These are phyloP conservation scores for Metarhizium rileyi DNA, from an alignment of 2,329 filamentous ascomycete species.

Conservation along the genomic window DNA sequence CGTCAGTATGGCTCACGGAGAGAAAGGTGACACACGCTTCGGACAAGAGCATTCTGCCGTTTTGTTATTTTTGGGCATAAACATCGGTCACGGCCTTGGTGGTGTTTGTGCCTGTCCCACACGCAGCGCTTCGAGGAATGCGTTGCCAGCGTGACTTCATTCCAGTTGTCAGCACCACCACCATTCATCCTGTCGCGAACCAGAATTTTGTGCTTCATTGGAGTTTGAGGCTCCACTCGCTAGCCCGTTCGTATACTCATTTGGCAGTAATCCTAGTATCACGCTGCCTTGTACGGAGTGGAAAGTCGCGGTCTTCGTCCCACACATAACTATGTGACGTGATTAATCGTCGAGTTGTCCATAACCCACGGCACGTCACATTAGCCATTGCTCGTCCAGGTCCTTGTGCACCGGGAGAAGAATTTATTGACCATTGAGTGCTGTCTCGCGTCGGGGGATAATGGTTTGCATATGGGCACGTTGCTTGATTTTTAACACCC, in stretches of 20 bases:
- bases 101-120: conserved; percentile 2
- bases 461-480: conserved; percentile 2
- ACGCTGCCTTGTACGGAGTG: conserved; percentile 16
- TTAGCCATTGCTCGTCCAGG: too few relatives aligned
- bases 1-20: not conserved
- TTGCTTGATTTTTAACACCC: conserved; percentile 16
- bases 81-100: not conserved
- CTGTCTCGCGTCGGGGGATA: not conserved
- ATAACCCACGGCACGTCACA: too few relatives aligned
- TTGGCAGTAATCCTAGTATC: not conserved
- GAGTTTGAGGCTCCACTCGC: not conserved
- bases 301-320: too few relatives aligned
- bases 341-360: too few relatives aligned
- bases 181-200: not conserved
- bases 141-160: conserved; percentile 28
- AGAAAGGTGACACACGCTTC: not conserved
- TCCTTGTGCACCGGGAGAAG: too few relatives aligned
- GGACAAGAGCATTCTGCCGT: not conserved
- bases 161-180: conserved; percentile 18
- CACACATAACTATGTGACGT: too few relatives aligned
- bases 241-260: not conserved
- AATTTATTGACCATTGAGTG: too few relatives aligned
- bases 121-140: conserved; percentile 27
- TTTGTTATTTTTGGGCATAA: not conserved
- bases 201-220: not conserved